phyloP scores from a whole-genome alignment of 2,329 filamentous ascomycete species.

The Drechslerella stenobrocha region DNA sequence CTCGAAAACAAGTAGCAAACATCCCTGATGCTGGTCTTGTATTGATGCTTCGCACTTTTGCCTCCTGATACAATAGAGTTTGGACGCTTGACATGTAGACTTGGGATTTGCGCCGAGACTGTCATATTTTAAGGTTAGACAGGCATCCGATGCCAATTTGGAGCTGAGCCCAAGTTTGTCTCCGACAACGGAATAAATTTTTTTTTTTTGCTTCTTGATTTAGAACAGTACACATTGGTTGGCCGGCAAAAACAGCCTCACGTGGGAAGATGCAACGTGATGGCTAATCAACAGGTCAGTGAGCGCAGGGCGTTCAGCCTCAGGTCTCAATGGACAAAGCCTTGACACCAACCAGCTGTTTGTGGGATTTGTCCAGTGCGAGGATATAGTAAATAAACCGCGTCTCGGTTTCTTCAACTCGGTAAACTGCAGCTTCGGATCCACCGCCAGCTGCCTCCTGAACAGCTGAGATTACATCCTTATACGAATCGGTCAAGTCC shows the following conservation, averaged over 20 bases:
- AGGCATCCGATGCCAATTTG: constrained; percentile 10
- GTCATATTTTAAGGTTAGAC: too few relatives aligned
- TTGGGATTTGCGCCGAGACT: too few relatives aligned
- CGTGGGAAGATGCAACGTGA: constrained; percentile 18
- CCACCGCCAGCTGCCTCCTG: constrained; percentile 39
- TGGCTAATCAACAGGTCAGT: constrained; percentile 6
- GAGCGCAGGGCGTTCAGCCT: constrained; percentile 13
- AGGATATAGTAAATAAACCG: constrained; percentile 77
- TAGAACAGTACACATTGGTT: constrained; percentile 26
- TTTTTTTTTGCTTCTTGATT: too few relatives aligned
- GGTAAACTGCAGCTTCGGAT: constrained; percentile 35
- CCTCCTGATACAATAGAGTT: background rate
- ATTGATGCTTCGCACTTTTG: background rate
- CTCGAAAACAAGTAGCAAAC: constrained; percentile 22
- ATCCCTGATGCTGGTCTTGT: background rate
- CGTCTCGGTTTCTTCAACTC: constrained; percentile 35
- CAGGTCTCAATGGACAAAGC: constrained; percentile 75
- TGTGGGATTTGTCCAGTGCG: constrained; percentile 63
- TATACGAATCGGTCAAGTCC: constrained; percentile 73
- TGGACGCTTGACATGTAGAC: too few relatives aligned
- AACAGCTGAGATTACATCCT: constrained; percentile 66
- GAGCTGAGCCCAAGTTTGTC: constrained; percentile 6
- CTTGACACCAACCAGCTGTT: constrained; percentile 74
- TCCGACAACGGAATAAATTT: constrained; percentile 17
- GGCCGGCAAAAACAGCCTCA: constrained; percentile 13